A percentile compares a stretch with the other conserved stretches of the same genome.
Conservation (phyloP, 176 grass and related monocot genomes). For the Echinochloa phyllopogon region DNA sequence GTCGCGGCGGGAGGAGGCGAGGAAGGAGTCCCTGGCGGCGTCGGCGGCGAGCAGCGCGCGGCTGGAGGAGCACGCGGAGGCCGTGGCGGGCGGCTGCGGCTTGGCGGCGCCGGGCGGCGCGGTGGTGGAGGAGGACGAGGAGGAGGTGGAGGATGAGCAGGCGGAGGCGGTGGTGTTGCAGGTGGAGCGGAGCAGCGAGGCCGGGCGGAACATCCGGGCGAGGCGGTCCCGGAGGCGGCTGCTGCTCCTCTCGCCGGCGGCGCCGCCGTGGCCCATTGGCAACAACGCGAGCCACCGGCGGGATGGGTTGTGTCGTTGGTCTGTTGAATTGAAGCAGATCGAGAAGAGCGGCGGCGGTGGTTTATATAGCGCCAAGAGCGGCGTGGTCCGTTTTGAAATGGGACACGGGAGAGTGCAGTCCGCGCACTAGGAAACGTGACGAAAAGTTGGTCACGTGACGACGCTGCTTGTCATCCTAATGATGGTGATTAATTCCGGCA, state of each 20-base stretch:
- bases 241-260: conserved; percentile 40
- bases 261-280: conserved; percentile 44
- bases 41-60: conserved; percentile 54
- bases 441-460: conserved; percentile 1
- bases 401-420: not conserved
- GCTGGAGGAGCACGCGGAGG: conserved; percentile 61
- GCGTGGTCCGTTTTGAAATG: conserved; percentile 23
- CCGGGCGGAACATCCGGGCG: conserved; percentile 73
- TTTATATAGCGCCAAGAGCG: conserved; percentile 36
- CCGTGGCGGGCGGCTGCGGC: not conserved
- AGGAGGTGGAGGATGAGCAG: conserved; percentile 30
- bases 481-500: too few species aligned
- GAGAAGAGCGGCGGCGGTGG: not conserved
- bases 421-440: conserved; percentile 2
- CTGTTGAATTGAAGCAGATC: not conserved
- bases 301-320: not conserved
- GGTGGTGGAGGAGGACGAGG: not conserved
- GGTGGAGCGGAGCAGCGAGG: conserved; percentile 64
- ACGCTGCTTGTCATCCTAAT: too few species aligned
- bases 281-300: not conserved
- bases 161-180: conserved; percentile 71
- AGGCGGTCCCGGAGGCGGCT: conserved; percentile 73
- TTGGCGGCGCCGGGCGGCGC: not conserved
- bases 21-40: conserved; percentile 42
- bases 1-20: conserved; percentile 51